A percentile compares a stretch with the other conserved stretches of the same genome.
These are phyloP conservation scores for Pythium pyrilobum DNA, from an alignment of 352 stramenopile genomes.

Conservation along the genomic window DNA sequence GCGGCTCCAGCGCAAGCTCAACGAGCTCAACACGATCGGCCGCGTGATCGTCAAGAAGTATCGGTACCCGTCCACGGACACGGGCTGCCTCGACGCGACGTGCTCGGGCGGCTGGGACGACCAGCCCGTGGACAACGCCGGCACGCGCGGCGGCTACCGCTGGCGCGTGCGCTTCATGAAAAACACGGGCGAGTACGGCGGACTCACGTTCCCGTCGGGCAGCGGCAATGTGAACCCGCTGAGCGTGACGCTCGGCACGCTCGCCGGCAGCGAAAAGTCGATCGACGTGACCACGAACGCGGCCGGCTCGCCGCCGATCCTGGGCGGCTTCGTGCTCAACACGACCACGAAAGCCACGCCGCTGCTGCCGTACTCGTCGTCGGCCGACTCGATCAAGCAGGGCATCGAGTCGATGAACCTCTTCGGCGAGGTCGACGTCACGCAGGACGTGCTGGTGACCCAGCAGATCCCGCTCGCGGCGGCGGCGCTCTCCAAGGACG, in stretches of 20 bases:
- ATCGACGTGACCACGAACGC: slow-evolving; percentile 54
- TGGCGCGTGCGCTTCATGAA: slow-evolving; percentile 76
- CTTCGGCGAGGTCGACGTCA: slow-evolving; percentile 71
- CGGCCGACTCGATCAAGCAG: slow-evolving; percentile 55
- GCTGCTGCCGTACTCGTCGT: slow-evolving; percentile 46
- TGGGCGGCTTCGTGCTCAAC: slow-evolving; percentile 48
- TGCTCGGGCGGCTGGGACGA: slow-evolving; percentile 92
- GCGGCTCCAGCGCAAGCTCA: slow-evolving; percentile 88
- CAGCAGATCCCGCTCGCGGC: slow-evolving; percentile 53
- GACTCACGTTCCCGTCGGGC: slow-evolving; percentile 67
- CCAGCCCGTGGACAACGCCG: slow-evolving; percentile 58
- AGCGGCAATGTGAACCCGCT: slow-evolving; percentile 71
- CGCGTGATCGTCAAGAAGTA: slow-evolving; percentile 86
- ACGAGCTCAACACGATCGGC: slow-evolving; percentile 94
- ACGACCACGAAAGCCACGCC: slow-evolving; percentile 36
- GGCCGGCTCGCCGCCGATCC: slow-evolving; percentile 41
- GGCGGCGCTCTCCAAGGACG: slow-evolving; percentile 53
- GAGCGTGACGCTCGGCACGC: slow-evolving; percentile 26
- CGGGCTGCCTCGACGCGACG: slow-evolving; percentile 34
- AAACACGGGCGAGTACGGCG: slow-evolving; percentile 62
- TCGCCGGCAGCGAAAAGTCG: slow-evolving; percentile 39
- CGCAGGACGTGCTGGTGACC: slow-evolving; percentile 36
- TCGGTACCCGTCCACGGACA: slow-evolving; percentile 78
- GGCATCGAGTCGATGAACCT: slow-evolving; percentile 73
- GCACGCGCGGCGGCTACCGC: slow-evolving; percentile 76